These are phyloP conservation scores for Stephania cephalantha DNA, from an alignment of 164 flowering plant species.

Conservation along the genomic window DNA sequence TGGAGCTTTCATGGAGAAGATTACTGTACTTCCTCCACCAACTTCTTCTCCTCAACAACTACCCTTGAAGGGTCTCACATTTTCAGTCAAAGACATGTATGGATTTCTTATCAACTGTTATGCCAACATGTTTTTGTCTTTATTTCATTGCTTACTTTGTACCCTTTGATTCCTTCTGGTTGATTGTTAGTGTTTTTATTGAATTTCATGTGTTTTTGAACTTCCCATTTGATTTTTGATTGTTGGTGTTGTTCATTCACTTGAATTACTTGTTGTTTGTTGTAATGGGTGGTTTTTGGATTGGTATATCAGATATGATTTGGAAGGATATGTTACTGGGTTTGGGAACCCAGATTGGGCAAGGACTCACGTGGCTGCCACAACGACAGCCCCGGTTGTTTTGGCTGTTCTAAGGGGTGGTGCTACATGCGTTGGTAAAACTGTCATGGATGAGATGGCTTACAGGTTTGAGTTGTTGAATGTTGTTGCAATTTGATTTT, in stretches of 20 bases:
- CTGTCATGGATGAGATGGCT: conserved; percentile 99
- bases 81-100: conserved; percentile 91
- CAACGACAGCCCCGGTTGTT: conserved; percentile 64
- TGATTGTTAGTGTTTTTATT: neutral
- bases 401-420: conserved; percentile 53
- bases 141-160: too few species aligned
- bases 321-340: conserved; percentile 80
- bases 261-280: neutral
- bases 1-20: conserved; percentile 82
- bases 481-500: neutral
- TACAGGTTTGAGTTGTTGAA: conserved; percentile 48
- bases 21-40: conserved; percentile 32
- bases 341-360: conserved; percentile 96
- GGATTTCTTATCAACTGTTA: conserved; percentile 6
- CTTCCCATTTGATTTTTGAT: neutral
- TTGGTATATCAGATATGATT: conserved; percentile 58
- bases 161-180: neutral
- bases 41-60: conserved; percentile 35
- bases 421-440: conserved; percentile 81
- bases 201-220: neutral
- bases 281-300: neutral
- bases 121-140: neutral
- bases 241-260: conserved; percentile 1
- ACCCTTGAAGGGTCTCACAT: conserved; percentile 65
- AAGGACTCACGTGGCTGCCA: conserved; percentile 71